A percentile compares a stretch with the other conserved stretches of the same genome.
phyloP scores from a whole-genome alignment of 345 rosid genomes.

The Salix udensis region DNA sequence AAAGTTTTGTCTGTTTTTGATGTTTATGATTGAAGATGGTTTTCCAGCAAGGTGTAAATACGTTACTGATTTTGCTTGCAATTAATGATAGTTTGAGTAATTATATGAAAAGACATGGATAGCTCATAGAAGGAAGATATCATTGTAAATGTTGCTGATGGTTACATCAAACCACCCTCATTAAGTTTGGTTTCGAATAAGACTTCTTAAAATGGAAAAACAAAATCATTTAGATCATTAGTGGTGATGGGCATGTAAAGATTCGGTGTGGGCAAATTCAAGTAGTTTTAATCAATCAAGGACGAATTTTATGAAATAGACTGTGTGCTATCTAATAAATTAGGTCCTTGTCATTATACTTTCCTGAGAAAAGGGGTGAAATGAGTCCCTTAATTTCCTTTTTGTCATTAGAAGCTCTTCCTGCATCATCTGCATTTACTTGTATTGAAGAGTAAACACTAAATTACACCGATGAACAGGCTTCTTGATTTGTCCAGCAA shows the following conservation, averaged over 20 bases:
- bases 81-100: neutral
- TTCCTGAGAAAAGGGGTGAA: too few species aligned
- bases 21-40: neutral
- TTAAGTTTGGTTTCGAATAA: neutral
- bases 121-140: neutral
- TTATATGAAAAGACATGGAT: neutral
- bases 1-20: slow-evolving; percentile 1
- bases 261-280: neutral
- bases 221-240: neutral
- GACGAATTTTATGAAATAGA: neutral
- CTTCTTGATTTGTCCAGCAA: too few species aligned
- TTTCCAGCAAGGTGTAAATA: neutral
- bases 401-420: neutral
- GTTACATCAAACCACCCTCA: neutral
- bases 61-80: neutral
- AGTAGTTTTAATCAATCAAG: neutral
- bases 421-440: neutral
- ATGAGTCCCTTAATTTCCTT: neutral
- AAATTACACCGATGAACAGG: too few species aligned
- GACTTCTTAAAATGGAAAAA: neutral
- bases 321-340: neutral
- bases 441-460: too few species aligned
- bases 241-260: neutral
- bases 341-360: neutral
- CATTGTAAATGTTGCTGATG: neutral